Percentiles rank a stretch among this genome's conserved stretches.
phyloP scores from a whole-genome alignment of 441 rosid genomes.

The Brassica hybrid region DNA sequence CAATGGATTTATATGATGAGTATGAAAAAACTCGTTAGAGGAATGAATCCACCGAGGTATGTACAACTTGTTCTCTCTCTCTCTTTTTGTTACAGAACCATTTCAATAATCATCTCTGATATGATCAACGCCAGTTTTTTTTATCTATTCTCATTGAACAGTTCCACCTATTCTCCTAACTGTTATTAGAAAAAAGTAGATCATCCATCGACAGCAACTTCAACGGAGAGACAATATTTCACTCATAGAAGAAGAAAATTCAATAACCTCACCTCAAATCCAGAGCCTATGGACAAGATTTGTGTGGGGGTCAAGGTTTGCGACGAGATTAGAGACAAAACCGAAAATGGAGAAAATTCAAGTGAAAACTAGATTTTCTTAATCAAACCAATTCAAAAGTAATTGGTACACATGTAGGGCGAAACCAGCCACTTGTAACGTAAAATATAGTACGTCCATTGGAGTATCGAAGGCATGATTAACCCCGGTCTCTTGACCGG shows the following conservation, averaged over 20 bases:
- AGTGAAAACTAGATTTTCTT: background rate
- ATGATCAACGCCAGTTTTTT: background rate
- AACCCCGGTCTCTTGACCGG: too few relatives aligned
- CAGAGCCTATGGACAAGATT: background rate
- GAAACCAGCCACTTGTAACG: background rate
- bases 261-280: constrained; percentile 1
- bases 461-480: too few relatives aligned
- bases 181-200: background rate
- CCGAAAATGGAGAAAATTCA: background rate
- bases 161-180: background rate
- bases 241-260: background rate
- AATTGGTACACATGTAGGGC: background rate
- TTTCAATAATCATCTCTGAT: background rate
- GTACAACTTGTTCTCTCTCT: too few relatives aligned
- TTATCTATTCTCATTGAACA: background rate
- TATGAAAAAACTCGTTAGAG: too few relatives aligned
- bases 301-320: background rate
- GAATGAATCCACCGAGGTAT: background rate
- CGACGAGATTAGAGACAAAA: background rate
- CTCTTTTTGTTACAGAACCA: background rate
- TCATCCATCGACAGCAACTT: background rate
- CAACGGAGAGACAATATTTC: background rate
- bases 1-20: background rate
- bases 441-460: background rate
- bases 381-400: background rate